A percentile compares a stretch with the other conserved stretches of the same genome.
Evolutionary conservation across 805 yeast genomes (phyloP).

Genomic region (Myxozyma nipponensis): DNA sequence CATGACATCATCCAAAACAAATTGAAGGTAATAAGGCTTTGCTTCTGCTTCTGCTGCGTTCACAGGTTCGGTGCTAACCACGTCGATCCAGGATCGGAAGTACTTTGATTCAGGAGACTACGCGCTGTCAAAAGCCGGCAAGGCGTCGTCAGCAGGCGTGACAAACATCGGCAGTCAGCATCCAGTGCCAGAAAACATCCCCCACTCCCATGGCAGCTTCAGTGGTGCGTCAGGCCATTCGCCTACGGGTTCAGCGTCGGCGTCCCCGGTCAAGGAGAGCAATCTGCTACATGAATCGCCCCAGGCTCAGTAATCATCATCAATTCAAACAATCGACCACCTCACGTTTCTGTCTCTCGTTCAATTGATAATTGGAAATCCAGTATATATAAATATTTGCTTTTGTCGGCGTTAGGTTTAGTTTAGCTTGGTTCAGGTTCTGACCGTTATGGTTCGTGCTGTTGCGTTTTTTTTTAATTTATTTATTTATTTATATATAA

Average conservation of each 20-base stretch:
- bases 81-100: conserved; percentile 74
- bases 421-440: not conserved
- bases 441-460: not conserved
- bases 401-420: not conserved
- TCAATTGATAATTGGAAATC: no score
- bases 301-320: not conserved
- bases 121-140: conserved; percentile 57
- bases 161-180: conserved; percentile 31
- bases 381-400: not conserved
- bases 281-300: conserved; percentile 17
- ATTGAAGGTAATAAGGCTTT: conserved; percentile 41
- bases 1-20: conserved; percentile 71
- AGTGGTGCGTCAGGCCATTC: conserved; percentile 9
- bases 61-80: no score
- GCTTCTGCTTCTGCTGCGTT: not conserved
- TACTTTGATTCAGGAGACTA: conserved; percentile 94
- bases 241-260: conserved; percentile 13
- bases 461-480: not conserved
- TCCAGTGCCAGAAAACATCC: conserved; percentile 34
- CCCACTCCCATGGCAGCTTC: conserved; percentile 26
- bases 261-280: conserved; percentile 30
- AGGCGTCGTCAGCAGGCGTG: conserved; percentile 35
- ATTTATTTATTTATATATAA: not conserved
- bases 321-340: not conserved
- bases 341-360: no score